Percentiles rank a stretch among this genome's conserved stretches.
Conservation (phyloP, 257 asterid genomes). For the Eucommia ulmoides region DNA sequence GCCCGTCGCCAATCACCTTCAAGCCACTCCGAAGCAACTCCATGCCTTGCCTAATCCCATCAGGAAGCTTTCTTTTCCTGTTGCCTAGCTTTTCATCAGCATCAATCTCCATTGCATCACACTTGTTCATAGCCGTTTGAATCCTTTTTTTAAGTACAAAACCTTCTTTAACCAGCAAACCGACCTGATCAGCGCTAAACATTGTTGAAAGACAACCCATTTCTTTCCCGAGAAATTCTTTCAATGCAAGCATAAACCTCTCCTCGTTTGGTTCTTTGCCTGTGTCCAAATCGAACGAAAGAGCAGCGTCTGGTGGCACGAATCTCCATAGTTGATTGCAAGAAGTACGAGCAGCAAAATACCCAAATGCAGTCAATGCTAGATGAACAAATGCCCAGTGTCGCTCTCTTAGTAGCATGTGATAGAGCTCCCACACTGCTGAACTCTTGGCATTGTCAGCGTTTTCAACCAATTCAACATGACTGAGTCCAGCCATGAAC, state of each 20-base stretch:
- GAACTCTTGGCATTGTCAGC: constrained; percentile 41
- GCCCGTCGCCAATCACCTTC: constrained; percentile 67
- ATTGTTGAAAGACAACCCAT: constrained; percentile 23
- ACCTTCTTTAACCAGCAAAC: constrained; percentile 50
- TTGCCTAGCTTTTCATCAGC: constrained; percentile 32
- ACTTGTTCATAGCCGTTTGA: constrained; percentile 12
- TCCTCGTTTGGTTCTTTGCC: constrained; percentile 67
- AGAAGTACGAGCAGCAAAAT: constrained; percentile 68
- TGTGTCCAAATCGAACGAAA: constrained; percentile 56
- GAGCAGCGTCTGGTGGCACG: constrained; percentile 85
- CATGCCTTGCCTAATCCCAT: constrained; percentile 64
- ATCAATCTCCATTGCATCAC: constrained; percentile 61
- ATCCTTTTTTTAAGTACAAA: constrained; percentile 27
- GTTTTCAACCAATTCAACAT: constrained; percentile 37
- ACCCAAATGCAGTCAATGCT: constrained; percentile 61
- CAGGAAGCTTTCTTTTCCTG: constrained; percentile 77
- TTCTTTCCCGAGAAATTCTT: constrained; percentile 76
- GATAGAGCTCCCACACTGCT: constrained; percentile 78
- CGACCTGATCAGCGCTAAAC: constrained; percentile 25
- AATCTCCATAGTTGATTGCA: constrained; percentile 84
- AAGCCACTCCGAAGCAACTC: constrained; percentile 69
- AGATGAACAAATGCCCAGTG: constrained; percentile 93
- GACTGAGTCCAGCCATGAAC: constrained; percentile 85
- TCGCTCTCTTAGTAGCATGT: constrained; percentile 58
- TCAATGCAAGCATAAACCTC: constrained; percentile 76